Conservation (phyloP, 495 filamentous ascomycete genomes). For the Hypoxylon subgilvum region DNA sequence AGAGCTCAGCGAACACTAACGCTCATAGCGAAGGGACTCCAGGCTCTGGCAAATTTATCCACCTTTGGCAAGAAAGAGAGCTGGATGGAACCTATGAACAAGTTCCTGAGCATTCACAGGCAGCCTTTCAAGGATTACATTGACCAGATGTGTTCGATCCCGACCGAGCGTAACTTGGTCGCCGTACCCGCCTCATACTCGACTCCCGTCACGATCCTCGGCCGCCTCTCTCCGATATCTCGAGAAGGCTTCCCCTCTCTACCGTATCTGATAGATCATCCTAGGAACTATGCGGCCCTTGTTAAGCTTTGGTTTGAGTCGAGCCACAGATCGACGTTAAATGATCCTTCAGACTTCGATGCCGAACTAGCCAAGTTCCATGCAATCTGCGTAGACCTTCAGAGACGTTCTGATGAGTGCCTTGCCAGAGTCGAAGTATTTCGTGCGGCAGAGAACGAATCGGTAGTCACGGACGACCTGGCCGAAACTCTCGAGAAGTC, state of each 20-base stretch:
- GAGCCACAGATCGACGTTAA: slow-evolving; percentile 49
- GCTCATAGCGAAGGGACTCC: slow-evolving; percentile 92
- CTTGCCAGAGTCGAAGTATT: slow-evolving; percentile 56
- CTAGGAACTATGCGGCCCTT: slow-evolving; percentile 85
- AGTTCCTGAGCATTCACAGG: slow-evolving; percentile 66
- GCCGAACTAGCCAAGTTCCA: slow-evolving; percentile 77
- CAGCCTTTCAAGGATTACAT: slow-evolving; percentile 86
- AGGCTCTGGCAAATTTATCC: slow-evolving; percentile 91
- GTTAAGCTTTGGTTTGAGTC: slow-evolving; percentile 85
- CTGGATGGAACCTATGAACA: slow-evolving; percentile 99
- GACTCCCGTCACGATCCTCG: slow-evolving; percentile 89
- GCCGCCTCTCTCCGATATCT: slow-evolving; percentile 78
- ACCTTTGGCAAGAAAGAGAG: slow-evolving; percentile 93
- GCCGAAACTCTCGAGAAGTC: slow-evolving; percentile 76
- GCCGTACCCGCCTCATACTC: slow-evolving; percentile 84
- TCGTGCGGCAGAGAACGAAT: slow-evolving; percentile 69
- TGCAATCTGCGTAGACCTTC: slow-evolving; percentile 70
- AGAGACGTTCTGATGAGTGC: slow-evolving; percentile 75
- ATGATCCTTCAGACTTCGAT: slow-evolving; percentile 56
- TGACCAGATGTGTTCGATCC: slow-evolving; percentile 82
- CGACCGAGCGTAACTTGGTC: slow-evolving; percentile 67
- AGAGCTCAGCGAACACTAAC: slow-evolving; percentile 90
- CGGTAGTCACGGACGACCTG: slow-evolving; percentile 69
- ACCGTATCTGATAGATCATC: slow-evolving; percentile 91
- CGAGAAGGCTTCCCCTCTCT: slow-evolving; percentile 94